phyloP scores from a whole-genome alignment of 2,329 filamentous ascomycete species.

The Colletotrichum cuscutae region DNA sequence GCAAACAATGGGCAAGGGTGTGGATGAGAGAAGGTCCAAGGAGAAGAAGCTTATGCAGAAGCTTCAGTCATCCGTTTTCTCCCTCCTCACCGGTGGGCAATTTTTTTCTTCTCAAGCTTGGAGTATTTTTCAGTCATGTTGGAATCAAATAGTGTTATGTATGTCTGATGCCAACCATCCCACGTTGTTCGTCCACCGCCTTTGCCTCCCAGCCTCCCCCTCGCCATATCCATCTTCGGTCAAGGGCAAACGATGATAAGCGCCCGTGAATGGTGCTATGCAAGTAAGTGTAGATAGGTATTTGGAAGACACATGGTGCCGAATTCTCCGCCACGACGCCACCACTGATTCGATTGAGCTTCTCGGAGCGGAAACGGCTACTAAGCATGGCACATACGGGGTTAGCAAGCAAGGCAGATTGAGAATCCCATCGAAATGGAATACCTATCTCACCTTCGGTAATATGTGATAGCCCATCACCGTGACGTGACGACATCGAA shows the following conservation, averaged over 20 bases:
- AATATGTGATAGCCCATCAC: neutral
- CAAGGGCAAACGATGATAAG: neutral
- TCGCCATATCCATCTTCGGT: neutral
- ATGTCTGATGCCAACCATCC: neutral
- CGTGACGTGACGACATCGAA: neutral
- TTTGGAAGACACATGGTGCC: neutral
- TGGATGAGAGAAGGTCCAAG: no score
- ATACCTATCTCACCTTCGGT: neutral
- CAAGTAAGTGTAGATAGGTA: neutral
- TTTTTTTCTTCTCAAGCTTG: neutral
- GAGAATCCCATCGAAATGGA: neutral
- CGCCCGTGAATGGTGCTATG: neutral
- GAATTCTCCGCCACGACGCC: neutral
- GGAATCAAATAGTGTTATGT: neutral
- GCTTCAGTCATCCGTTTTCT: neutral
- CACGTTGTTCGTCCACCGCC: neutral
- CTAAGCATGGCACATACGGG: neutral
- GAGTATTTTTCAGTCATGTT: neutral
- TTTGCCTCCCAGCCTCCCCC: neutral
- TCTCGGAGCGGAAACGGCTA: neutral
- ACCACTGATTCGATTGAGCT: neutral
- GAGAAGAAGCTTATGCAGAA: neutral
- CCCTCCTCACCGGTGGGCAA: no score
- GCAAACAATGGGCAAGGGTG: neutral
- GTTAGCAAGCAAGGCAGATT: neutral